phyloP scores from a whole-genome alignment of 495 filamentous ascomycete species.

The Poronia punctata region DNA sequence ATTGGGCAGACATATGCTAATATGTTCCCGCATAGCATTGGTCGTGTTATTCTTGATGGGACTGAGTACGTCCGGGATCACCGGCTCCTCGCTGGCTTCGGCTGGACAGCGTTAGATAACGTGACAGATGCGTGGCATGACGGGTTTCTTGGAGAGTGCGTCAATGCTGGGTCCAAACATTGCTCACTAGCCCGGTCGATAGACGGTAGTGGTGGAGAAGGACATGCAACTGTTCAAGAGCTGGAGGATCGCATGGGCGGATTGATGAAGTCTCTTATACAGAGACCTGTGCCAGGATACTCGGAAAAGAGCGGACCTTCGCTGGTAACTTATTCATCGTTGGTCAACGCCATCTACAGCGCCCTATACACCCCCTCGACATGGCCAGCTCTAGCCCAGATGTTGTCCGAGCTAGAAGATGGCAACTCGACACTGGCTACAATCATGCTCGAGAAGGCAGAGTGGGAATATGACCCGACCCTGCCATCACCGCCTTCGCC shows the following conservation, averaged over 20 bases:
- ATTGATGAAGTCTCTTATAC: slow-evolving; percentile 27
- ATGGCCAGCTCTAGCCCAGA: slow-evolving; percentile 34
- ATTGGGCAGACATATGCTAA: slow-evolving; percentile 45
- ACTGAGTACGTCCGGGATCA: slow-evolving; percentile 46
- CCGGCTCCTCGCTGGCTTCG: slow-evolving; percentile 37
- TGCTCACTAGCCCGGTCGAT: slow-evolving; percentile 33
- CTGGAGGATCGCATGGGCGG: slow-evolving; percentile 31
- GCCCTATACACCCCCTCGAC: slow-evolving; percentile 33
- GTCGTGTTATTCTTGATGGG: slow-evolving; percentile 43
- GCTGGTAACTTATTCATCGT: slow-evolving; percentile 35
- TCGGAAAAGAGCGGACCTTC: slow-evolving; percentile 28
- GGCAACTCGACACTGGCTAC: slow-evolving; percentile 36
- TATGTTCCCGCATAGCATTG: slow-evolving; percentile 33
- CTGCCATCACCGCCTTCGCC: slow-evolving; percentile 20
- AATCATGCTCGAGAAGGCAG: slow-evolving; percentile 23
- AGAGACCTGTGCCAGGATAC: slow-evolving; percentile 30
- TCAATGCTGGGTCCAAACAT: slow-evolving; percentile 36
- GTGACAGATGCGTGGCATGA: slow-evolving; percentile 41
- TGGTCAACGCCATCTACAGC: slow-evolving; percentile 30
- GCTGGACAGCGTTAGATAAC: slow-evolving; percentile 41
- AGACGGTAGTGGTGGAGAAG: slow-evolving; percentile 15
- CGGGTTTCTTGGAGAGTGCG: slow-evolving; percentile 41
- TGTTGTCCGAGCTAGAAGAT: slow-evolving; percentile 34
- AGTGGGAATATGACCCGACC: slow-evolving; percentile 34
- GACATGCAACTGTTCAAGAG: slow-evolving; percentile 26